These are phyloP conservation scores for Talaromyces stipitatus DNA, from an alignment of 495 filamentous ascomycete genomes.

Conservation along the genomic window DNA sequence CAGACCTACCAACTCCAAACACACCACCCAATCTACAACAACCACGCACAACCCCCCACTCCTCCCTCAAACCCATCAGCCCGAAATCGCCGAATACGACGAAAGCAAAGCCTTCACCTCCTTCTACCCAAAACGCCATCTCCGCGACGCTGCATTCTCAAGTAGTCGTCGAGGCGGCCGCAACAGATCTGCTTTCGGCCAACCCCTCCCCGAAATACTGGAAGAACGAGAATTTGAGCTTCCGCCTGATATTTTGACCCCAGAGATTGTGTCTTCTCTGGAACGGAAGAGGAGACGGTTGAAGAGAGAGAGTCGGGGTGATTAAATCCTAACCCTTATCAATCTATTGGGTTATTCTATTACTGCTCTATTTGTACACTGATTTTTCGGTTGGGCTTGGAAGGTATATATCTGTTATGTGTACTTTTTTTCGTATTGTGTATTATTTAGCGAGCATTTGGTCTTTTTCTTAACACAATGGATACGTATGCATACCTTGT, in stretches of 20 bases:
- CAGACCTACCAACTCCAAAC: neutral
- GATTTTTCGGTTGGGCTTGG: too few species aligned
- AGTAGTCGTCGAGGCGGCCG: conserved; percentile 50
- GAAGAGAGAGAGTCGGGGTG: conserved; percentile 29
- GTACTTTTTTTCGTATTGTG: too few species aligned
- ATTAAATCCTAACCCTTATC: neutral
- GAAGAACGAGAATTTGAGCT: conserved; percentile 63
- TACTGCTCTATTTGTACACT: neutral
- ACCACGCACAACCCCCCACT: neutral
- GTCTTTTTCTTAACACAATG: too few species aligned
- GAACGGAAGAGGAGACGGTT: conserved; percentile 50
- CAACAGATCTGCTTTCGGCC: conserved; percentile 63
- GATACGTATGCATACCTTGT: too few species aligned
- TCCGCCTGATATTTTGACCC: conserved; percentile 60
- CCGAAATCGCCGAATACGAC: conserved; percentile 8
- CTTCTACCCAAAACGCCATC: conserved; percentile 71
- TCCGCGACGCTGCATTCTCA: conserved; percentile 66
- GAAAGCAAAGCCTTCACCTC: conserved; percentile 68
- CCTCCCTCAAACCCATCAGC: neutral
- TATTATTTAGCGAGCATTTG: too few species aligned
- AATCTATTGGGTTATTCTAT: neutral
- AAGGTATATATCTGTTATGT: too few species aligned
- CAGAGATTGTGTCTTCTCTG: conserved; percentile 56
- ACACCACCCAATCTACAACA: neutral
- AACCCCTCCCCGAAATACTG: conserved; percentile 66